These are phyloP conservation scores for Cutaneotrichosporon curvatum DNA, from an alignment of 1,284 basidiomycete genomes.

Conservation along the genomic window DNA sequence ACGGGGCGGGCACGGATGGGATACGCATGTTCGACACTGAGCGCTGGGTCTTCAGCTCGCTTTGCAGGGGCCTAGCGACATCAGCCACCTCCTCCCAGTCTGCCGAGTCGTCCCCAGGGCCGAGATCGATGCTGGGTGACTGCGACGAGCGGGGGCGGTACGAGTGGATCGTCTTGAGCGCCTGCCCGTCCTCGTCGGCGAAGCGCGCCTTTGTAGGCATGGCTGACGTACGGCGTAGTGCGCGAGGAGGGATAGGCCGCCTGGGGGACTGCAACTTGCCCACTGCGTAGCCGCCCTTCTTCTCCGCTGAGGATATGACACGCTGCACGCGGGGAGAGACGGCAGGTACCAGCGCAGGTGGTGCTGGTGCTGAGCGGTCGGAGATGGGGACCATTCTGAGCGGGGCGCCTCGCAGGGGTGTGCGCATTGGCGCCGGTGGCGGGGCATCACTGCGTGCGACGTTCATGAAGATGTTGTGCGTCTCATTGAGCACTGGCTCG, in stretches of 20 bases:
- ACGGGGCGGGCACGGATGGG: neutral
- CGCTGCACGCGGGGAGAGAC: conserved; percentile 11
- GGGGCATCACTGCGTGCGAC: neutral
- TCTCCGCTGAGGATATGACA: conserved; percentile 2
- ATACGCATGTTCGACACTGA: neutral
- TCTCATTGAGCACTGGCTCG: neutral
- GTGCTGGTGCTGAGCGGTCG: no score
- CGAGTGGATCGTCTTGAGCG: conserved; percentile 5
- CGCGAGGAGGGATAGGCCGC: neutral
- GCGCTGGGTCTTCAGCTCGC: neutral
- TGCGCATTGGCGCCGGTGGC: neutral
- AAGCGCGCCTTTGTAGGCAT: conserved; percentile 2
- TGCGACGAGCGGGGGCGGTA: conserved; percentile 5
- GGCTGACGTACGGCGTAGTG: neutral
- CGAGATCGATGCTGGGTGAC: neutral
- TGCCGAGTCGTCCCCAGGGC: conserved; percentile 1
- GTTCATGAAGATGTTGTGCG: conserved; percentile 1
- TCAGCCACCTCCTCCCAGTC: conserved; percentile 16
- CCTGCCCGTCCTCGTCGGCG: conserved; percentile 7
- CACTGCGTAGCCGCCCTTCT: conserved; percentile 9
- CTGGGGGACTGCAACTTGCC: conserved; percentile 6
- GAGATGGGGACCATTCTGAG: neutral
- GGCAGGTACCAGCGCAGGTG: neutral
- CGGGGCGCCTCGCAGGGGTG: conserved; percentile 1
- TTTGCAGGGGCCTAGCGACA: conserved; percentile 1